Evolutionary conservation across 345 rosid species (phyloP).

Genomic region (Hibiscus tridactylites): DNA sequence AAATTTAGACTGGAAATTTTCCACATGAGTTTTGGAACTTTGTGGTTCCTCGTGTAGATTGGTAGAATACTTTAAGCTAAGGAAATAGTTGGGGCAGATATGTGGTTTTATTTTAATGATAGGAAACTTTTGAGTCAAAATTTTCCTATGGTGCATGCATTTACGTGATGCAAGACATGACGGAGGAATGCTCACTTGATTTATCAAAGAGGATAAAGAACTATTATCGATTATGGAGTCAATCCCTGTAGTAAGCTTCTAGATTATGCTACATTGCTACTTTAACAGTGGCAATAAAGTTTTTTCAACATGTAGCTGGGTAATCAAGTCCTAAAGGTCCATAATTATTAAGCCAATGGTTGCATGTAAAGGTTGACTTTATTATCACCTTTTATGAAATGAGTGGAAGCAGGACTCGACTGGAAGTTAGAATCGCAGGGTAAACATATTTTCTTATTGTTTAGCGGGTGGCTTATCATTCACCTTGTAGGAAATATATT

Average conservation of each 20-base stretch:
- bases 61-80: conserved; percentile 1
- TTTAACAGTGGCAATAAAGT: neutral
- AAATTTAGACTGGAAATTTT: neutral
- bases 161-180: conserved; percentile 5
- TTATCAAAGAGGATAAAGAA: conserved; percentile 5
- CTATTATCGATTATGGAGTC: neutral
- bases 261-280: neutral
- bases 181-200: conserved; percentile 5
- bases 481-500: neutral
- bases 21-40: neutral
- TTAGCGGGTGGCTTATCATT: neutral
- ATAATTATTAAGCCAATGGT: neutral
- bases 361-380: neutral
- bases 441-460: neutral
- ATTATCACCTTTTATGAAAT: neutral
- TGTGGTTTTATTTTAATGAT: neutral
- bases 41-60: neutral
- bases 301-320: neutral
- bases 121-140: neutral
- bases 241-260: neutral
- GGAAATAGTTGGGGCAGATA: conserved; percentile 9
- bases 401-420: neutral
- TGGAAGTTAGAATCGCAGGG: neutral
- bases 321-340: neutral
- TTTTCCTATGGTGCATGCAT: neutral